Evolutionary conservation across 2,329 filamentous ascomycete genomes (phyloP).

Genomic region (Diaporthe destruens): DNA sequence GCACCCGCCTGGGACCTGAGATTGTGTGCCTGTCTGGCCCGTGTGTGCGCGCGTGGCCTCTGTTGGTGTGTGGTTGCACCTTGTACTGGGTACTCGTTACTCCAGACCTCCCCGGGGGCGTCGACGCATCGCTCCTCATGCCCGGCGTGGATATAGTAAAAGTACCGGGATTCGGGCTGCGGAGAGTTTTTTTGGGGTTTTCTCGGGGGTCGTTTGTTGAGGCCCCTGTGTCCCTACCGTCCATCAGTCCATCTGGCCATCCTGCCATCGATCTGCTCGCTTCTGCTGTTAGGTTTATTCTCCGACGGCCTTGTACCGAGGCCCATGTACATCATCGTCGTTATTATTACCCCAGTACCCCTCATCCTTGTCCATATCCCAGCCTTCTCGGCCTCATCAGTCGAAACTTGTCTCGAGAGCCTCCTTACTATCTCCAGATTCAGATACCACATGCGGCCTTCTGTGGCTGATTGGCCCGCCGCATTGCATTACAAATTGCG

Average conservation of each 20-base stretch:
- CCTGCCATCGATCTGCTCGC: constrained; percentile 21
- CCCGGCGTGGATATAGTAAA: constrained; percentile 10
- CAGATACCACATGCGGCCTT: constrained; percentile 1
- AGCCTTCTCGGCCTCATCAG: constrained; percentile 11
- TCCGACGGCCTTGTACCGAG: constrained; percentile 2
- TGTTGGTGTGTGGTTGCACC: constrained; percentile 2
- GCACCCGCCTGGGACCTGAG: constrained; percentile 4
- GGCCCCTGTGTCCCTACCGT: constrained; percentile 1
- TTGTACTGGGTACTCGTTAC: constrained; percentile 28
- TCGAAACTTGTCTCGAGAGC: constrained; percentile 31
- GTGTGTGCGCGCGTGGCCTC: not conserved
- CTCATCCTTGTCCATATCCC: constrained; percentile 24
- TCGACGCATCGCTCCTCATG: not conserved
- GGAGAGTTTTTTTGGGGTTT: constrained; percentile 15
- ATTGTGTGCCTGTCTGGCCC: not conserved
- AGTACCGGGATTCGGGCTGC: constrained; percentile 28
- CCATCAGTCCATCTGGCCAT: not conserved
- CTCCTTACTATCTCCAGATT: constrained; percentile 16
- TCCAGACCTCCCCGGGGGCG: not conserved
- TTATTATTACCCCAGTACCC: not conserved
- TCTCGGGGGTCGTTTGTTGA: constrained; percentile 13
- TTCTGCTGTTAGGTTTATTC: constrained; percentile 24
- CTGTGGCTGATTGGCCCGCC: constrained; percentile 14
- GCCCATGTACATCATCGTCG: not conserved
- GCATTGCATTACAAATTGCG: constrained; percentile 24